Conservation (phyloP, 495 filamentous ascomycete species). For the Rusavskia elegans region DNA sequence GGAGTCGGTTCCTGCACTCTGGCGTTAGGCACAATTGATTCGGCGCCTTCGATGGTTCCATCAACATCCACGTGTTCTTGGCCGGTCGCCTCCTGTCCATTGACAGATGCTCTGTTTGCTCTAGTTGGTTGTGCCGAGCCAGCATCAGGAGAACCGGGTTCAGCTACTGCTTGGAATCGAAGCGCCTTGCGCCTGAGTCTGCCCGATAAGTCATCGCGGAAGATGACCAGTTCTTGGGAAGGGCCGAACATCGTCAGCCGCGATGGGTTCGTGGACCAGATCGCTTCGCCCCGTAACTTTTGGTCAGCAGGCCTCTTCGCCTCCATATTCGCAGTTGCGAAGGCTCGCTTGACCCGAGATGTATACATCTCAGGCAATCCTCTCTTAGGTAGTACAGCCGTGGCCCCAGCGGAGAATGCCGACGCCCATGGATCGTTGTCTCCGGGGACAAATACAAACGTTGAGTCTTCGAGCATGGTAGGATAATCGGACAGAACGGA, state of each 20-base stretch:
- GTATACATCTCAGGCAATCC: slow-evolving; percentile 77
- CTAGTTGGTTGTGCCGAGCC: not conserved
- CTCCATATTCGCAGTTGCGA: slow-evolving; percentile 59
- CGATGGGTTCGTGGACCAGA: slow-evolving; percentile 80
- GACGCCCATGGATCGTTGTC: slow-evolving; percentile 93
- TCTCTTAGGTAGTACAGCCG: slow-evolving; percentile 55
- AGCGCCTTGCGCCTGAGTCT: slow-evolving; percentile 62
- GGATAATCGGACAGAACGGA: slow-evolving; percentile 73
- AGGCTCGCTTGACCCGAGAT: slow-evolving; percentile 60
- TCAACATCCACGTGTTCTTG: slow-evolving; percentile 33
- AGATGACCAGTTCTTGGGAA: slow-evolving; percentile 67
- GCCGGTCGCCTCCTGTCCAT: slow-evolving; percentile 1
- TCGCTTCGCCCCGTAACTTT: slow-evolving; percentile 45
- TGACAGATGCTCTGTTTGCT: not conserved
- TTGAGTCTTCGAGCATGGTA: slow-evolving; percentile 57
- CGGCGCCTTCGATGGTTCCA: slow-evolving; percentile 7
- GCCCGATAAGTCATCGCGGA: slow-evolving; percentile 70
- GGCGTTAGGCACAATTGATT: slow-evolving; percentile 8
- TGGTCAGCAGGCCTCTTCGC: slow-evolving; percentile 24
- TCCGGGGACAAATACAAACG: slow-evolving; percentile 84
- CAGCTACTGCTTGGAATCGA: slow-evolving; percentile 23
- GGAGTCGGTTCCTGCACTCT: slow-evolving; percentile 8
- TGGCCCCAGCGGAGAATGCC: slow-evolving; percentile 69
- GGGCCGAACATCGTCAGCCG: slow-evolving; percentile 71
- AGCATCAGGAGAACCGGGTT: slow-evolving; percentile 6